Evolutionary conservation across 352 stramenopile genomes (phyloP), one percentile per base, ranked within the genome.

Genomic region (Globisporangium cylindrosporum): DNA sequence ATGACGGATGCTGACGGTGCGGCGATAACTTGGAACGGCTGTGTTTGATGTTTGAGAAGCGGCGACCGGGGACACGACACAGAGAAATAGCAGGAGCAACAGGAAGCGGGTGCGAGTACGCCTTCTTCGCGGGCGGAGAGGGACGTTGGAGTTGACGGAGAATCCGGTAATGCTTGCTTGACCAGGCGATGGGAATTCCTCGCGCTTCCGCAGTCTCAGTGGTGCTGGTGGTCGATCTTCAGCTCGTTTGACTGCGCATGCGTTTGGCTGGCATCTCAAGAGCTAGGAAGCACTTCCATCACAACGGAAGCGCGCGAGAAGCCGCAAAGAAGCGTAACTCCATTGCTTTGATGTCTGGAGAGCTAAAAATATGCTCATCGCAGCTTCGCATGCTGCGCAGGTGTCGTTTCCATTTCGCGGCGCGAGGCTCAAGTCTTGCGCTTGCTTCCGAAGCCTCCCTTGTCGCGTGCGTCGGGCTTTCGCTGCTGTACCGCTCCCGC

Each of bases 81-180:
- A 8, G 43, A 49, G 18, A 22, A 3, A 49, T 20, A 49, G 14
- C 36, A 41, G 12, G 38, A 12, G 41, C 14, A 10, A 15, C 43
- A 49, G 15, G 6, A 49, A 49, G 43, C 18, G 9, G 54, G 24
- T 9, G 14, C 20, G 20, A 38, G 62, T 68, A 68, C 62, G 62
- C 36, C 53, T 68, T 62, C 51, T 24, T 43, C 49, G 24, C 3
- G 29, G 7, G 14, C 20, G n/a, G 29, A 53, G 34, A 62, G 62
- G 62, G 34, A 22, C 51, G 62, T 62, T 22, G 20, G 54, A 56
- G 53, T 14, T 22, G 32, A 56, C 25, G 34, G 53, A 56, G 34
- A 62, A 56, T 68, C 24, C 53, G 62, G 38, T 54, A 68, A 60
- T 68, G 62, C 18, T 10, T 68, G 53, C 18, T 10, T 25, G 34